Conservation (phyloP, 306 rosid species). For the Delonix regia region DNA sequence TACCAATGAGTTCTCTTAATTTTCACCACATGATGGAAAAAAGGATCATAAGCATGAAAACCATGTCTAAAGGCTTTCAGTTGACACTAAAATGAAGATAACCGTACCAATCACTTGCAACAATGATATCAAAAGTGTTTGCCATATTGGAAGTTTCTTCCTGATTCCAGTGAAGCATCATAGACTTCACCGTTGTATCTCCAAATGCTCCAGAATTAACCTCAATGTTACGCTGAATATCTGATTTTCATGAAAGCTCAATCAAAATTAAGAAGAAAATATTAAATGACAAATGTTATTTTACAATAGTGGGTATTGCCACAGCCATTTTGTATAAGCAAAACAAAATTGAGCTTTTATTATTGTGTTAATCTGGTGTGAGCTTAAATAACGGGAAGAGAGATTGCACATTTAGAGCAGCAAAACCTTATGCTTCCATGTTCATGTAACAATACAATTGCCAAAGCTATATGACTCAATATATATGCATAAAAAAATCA, state of each 20-base stretch:
- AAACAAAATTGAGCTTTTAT: neutral
- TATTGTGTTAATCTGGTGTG: neutral
- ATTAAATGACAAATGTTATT: neutral
- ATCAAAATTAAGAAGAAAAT: neutral
- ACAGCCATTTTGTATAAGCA: too few species aligned
- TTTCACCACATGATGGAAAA: neutral
- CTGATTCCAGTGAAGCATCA: conserved; percentile 88
- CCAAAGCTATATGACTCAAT: neutral
- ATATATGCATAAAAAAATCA: neutral
- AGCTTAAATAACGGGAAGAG: conserved; percentile 3
- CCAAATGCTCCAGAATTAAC: conserved; percentile 77
- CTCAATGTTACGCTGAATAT: conserved; percentile 79
- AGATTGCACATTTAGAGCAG: neutral
- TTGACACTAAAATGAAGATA: conserved; percentile 4
- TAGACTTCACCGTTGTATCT: conserved; percentile 67
- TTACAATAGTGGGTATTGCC: neutral
- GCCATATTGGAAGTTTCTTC: conserved; percentile 52
- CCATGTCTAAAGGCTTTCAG: neutral
- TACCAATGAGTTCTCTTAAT: neutral
- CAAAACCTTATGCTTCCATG: neutral
- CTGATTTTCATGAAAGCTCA: conserved; percentile 56
- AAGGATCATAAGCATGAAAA: neutral
- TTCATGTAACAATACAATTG: neutral
- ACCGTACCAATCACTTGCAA: conserved; percentile 68
- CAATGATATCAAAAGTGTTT: conserved; percentile 61